A percentile compares a stretch with the other conserved stretches of the same genome.
phyloP scores from a whole-genome alignment of 129 eudicot species.

The Logfia minima region DNA sequence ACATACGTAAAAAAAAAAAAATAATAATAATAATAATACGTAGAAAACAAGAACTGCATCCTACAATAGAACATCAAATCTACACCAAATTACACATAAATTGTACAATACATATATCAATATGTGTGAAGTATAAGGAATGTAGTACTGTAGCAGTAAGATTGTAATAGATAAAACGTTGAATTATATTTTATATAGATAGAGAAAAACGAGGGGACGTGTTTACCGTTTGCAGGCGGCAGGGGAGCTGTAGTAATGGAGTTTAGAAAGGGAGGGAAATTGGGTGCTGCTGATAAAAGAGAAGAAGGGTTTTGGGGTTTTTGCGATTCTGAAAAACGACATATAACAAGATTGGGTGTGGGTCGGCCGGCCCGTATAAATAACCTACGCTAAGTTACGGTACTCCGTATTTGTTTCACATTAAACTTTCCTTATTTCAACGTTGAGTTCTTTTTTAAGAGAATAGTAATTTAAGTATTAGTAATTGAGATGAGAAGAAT shows the following conservation, averaged over 20 bases:
- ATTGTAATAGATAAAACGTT: too few species aligned
- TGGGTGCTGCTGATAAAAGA: neutral
- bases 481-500: too few species aligned
- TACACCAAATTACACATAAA: neutral
- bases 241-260: neutral
- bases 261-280: neutral
- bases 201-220: neutral
- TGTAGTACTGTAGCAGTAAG: neutral
- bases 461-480: too few species aligned
- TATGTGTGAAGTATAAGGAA: neutral
- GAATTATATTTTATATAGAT: neutral
- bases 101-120: neutral
- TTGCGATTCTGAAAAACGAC: neutral
- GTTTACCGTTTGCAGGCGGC: neutral
- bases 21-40: neutral
- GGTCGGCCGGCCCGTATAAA: neutral
- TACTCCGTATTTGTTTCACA: too few species aligned
- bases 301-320: neutral
- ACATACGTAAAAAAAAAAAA: neutral
- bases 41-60: neutral
- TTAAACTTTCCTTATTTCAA: too few species aligned
- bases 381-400: too few species aligned
- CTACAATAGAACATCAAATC: constrained; percentile 1
- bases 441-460: too few species aligned
- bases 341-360: neutral